A percentile compares a stretch with the other conserved stretches of the same genome.
phyloP scores from a whole-genome alignment of 73 alveolate species.

The Symbiodinium natans region DNA sequence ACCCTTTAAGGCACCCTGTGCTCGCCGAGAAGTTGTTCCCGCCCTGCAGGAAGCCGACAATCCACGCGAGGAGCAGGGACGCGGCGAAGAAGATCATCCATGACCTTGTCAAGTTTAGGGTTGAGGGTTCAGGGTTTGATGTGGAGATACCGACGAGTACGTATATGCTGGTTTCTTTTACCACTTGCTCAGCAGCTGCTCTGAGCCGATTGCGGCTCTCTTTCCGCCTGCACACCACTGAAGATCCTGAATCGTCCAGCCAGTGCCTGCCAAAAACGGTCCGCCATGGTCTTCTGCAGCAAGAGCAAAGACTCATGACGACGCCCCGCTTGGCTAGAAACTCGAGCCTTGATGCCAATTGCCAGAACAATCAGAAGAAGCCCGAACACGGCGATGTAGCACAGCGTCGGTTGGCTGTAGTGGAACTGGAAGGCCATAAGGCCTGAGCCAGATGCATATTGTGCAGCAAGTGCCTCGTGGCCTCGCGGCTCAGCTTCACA shows the following conservation, averaged over 20 bases:
- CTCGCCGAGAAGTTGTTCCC: constrained; percentile 37
- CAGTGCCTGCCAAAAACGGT: constrained; percentile 16
- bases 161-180: not conserved
- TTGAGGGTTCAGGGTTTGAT: not conserved
- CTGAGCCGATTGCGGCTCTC: constrained; percentile 28
- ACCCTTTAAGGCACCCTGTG: constrained; percentile 21
- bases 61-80: constrained; percentile 68
- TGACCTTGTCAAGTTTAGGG: not conserved
- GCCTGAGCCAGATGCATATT: not conserved
- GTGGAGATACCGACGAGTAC: not conserved
- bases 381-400: constrained; percentile 62
- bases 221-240: constrained; percentile 57
- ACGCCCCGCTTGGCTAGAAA: not conserved
- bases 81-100: constrained; percentile 80
- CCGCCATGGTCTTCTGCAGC: not conserved
- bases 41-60: constrained; percentile 85
- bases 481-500: not conserved
- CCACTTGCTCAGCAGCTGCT: not conserved
- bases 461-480: not conserved
- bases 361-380: constrained; percentile 10
- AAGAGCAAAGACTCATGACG: too few relatives aligned
- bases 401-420: constrained; percentile 63
- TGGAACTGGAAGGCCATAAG: constrained; percentile 78
- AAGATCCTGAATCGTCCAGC: constrained; percentile 70
- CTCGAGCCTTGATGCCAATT: constrained; percentile 42